Percentiles rank a stretch among this genome's conserved stretches.
Evolutionary conservation across 2,329 filamentous ascomycete genomes (phyloP).

Genomic region (Fusarium neocosmosporiellum): DNA sequence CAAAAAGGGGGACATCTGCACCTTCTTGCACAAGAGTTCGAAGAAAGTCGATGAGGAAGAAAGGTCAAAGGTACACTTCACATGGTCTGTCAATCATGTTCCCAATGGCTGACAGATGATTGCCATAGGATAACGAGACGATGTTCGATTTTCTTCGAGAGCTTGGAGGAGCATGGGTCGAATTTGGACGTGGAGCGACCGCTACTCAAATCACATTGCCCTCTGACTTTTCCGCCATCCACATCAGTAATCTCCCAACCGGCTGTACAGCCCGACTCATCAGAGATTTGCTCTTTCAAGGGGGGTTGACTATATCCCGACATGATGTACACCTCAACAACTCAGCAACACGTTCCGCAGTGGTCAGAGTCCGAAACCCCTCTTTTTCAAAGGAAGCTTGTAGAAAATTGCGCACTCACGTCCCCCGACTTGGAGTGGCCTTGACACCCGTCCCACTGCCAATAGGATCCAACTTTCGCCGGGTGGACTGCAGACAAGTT

Average conservation of each 20-base stretch:
- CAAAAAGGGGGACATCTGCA: not conserved
- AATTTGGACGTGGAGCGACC: slow-evolving; percentile 48
- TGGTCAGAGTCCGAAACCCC: slow-evolving; percentile 12
- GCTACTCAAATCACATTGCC: slow-evolving; percentile 45
- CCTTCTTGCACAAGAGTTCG: not conserved
- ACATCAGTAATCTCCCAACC: slow-evolving; percentile 44
- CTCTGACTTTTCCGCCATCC: slow-evolving; percentile 52
- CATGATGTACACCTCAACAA: not conserved
- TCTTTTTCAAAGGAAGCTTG: slow-evolving; percentile 17
- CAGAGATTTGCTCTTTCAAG: slow-evolving; percentile 23
- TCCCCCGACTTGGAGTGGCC: not conserved
- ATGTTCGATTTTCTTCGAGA: slow-evolving; percentile 13
- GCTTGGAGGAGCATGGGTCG: slow-evolving; percentile 42
- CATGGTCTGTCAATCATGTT: not conserved
- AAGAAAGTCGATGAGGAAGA: not conserved
- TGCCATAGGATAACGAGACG: not conserved
- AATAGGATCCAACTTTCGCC: slow-evolving; percentile 40
- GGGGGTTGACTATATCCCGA: not conserved
- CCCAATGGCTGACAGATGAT: not conserved
- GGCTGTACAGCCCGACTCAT: slow-evolving; percentile 34
- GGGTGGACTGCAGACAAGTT: slow-evolving; percentile 50
- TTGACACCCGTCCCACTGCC: slow-evolving; percentile 28
- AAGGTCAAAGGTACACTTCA: not conserved
- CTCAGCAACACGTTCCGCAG: not conserved
- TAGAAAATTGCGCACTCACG: not conserved